A percentile compares a stretch with the other conserved stretches of the same genome.
Conservation (phyloP, 192 early-diverging fungal species). For the Coemansia sp. region DNA sequence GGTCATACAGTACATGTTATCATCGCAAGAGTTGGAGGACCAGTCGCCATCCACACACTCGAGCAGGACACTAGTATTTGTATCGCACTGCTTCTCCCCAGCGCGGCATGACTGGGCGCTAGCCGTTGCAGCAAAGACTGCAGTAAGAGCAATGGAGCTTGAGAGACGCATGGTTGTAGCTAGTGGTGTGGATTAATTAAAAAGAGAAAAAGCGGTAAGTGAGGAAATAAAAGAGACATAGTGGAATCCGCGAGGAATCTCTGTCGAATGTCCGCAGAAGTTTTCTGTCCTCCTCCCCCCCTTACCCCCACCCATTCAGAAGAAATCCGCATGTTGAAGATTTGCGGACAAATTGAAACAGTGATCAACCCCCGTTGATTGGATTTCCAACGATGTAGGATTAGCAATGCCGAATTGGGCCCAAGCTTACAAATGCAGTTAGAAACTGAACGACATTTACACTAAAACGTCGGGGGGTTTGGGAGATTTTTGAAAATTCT, state of each 20-base stretch:
- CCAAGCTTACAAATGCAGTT: no score
- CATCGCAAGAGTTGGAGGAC: slow-evolving; percentile 17
- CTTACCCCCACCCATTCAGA: neutral
- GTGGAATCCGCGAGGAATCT: neutral
- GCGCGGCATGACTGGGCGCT: slow-evolving; percentile 28
- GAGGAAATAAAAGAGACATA: slow-evolving; percentile 8
- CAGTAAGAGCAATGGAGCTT: slow-evolving; percentile 18
- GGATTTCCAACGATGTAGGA: no score
- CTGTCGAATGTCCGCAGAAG: no score
- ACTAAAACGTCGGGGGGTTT: no score
- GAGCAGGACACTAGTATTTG: slow-evolving; percentile 18
- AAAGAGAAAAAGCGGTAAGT: slow-evolving; percentile 6
- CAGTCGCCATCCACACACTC: slow-evolving; percentile 27
- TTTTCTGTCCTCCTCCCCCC: no score
- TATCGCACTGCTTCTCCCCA: slow-evolving; percentile 16
- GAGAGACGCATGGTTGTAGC: slow-evolving; percentile 18
- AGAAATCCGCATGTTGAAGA: neutral
- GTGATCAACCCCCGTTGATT: no score
- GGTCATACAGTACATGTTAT: slow-evolving; percentile 46
- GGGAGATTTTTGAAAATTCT: no score
- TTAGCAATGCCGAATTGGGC: no score
- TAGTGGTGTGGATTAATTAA: neutral
- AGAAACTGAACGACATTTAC: no score
- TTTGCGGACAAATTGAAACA: no score
- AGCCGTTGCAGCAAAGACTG: slow-evolving; percentile 7